Conservation (phyloP, 78 protist species). For the Planoprotostelium fungivorum region DNA sequence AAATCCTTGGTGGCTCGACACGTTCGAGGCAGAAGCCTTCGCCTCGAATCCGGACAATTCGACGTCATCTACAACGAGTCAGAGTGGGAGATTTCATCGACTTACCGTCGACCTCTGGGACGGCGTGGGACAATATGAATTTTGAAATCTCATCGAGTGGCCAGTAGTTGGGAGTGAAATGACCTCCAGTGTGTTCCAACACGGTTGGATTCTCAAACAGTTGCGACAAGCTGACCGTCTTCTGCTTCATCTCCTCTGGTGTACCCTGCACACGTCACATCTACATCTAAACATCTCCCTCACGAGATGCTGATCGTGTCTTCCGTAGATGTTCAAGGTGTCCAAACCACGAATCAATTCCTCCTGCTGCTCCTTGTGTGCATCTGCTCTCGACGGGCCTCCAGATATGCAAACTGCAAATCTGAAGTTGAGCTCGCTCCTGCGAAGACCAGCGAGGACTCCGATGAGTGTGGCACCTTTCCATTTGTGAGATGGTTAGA, state of each 20-base stretch:
- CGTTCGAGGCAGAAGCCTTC: background rate
- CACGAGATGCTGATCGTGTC: constrained; percentile 6
- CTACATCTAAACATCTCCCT: constrained; percentile 1
- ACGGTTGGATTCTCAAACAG: background rate
- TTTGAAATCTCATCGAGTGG: constrained; percentile 6
- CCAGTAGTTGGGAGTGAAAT: constrained; percentile 22
- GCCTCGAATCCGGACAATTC: background rate
- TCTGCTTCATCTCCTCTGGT: background rate
- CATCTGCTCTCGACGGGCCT: background rate
- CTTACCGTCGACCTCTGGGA: too few relatives aligned
- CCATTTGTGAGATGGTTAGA: background rate
- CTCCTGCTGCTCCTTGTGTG: background rate
- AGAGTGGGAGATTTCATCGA: too few relatives aligned
- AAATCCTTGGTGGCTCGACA: background rate
- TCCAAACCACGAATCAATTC: background rate
- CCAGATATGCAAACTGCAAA: background rate
- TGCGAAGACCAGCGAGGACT: background rate
- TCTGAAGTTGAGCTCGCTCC: background rate
- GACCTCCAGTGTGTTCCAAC: constrained; percentile 8
- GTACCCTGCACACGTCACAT: background rate
- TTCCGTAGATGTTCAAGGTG: constrained; percentile 11
- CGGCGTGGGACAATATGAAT: constrained; percentile 6
- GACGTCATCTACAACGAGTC: background rate
- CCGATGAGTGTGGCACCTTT: background rate
- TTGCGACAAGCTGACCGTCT: background rate